Conservation (phyloP, 257 asterid genomes). For the Nicotiana noctiflora region DNA sequence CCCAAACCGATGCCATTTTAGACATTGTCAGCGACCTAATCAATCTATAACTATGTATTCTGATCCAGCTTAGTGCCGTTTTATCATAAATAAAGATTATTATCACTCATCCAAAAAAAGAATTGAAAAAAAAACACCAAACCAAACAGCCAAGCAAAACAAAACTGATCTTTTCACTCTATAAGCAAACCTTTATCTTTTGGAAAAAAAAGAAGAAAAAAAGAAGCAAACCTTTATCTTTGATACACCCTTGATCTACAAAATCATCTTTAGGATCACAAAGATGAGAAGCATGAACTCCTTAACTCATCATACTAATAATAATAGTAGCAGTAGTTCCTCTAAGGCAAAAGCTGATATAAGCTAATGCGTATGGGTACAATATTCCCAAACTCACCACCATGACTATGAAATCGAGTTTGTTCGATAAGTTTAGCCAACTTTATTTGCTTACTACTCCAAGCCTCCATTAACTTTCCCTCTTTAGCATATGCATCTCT, state of each 20-base stretch:
- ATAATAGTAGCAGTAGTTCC: neutral
- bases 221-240: neutral
- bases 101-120: neutral
- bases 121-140: too few species aligned
- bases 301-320: neutral
- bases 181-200: neutral
- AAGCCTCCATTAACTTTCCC: slow-evolving; percentile 56
- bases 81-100: neutral
- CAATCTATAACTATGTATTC: neutral
- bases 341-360: neutral
- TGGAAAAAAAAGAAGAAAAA: too few species aligned
- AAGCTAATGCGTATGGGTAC: neutral
- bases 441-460: slow-evolving; percentile 53
- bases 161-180: neutral
- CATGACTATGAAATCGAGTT: too few species aligned
- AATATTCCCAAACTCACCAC: neutral
- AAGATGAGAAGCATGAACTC: too few species aligned
- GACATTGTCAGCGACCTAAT: too few species aligned
- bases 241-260: neutral
- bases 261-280: too few species aligned
- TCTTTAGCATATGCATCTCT: slow-evolving; percentile 69
- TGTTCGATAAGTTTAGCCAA: neutral
- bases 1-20: too few species aligned
- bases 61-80: neutral
- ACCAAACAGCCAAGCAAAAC: neutral